Conservation (phyloP, 148 eudicot species). For the Vaccinium macrocarpon region DNA sequence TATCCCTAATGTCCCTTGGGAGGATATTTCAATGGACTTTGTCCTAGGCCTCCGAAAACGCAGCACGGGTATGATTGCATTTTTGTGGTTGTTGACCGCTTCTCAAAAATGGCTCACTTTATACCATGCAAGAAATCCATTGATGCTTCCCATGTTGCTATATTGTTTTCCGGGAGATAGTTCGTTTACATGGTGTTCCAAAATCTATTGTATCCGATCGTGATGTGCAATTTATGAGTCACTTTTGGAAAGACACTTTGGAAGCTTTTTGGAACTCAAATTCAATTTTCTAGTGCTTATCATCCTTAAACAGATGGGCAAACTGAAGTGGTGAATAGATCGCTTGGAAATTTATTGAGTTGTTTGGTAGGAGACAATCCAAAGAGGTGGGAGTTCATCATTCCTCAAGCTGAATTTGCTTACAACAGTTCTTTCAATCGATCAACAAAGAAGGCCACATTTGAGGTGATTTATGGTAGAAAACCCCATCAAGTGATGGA, state of each 20-base stretch:
- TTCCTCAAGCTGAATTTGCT: neutral
- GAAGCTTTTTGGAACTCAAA: neutral
- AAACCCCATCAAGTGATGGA: neutral
- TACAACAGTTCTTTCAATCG: neutral
- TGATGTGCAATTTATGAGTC: neutral
- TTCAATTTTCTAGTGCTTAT: neutral
- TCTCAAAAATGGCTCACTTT: neutral
- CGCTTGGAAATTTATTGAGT: neutral
- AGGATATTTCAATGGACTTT: neutral
- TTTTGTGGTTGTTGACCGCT: neutral
- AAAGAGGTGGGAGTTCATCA: neutral
- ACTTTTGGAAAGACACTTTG: constrained; percentile 1
- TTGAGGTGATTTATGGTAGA: neutral
- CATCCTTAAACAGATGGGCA: neutral
- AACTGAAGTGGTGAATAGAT: neutral
- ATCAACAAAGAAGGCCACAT: neutral
- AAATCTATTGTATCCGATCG: neutral
- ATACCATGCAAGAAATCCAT: neutral
- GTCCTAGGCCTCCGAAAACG: neutral
- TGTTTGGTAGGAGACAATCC: neutral
- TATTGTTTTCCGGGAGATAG: neutral
- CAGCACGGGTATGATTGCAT: neutral
- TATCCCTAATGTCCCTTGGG: neutral
- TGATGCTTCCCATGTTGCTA: neutral
- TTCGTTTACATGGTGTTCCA: neutral